Evolutionary conservation across 768 basidiomycete genomes (phyloP).

Genomic region (Podaxis sp.): DNA sequence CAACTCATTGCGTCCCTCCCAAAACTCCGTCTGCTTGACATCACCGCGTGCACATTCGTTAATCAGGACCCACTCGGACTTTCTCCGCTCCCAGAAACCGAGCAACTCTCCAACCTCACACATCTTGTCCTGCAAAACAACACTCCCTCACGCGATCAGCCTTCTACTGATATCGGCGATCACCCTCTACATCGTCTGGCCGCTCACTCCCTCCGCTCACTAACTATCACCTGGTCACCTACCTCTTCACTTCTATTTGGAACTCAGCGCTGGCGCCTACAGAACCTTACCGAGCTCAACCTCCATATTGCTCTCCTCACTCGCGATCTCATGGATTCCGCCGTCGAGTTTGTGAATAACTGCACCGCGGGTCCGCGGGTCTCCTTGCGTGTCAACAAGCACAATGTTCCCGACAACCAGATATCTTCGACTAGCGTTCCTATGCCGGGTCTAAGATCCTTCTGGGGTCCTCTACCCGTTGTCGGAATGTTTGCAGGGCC

Average conservation of each 20-base stretch:
- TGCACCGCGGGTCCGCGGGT: slow-evolving; percentile 20
- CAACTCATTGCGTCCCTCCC: slow-evolving; percentile 23
- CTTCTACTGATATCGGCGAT: slow-evolving; percentile 14
- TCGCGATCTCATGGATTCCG: slow-evolving; percentile 27
- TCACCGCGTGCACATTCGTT: slow-evolving; percentile 23
- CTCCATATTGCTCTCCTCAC: slow-evolving; percentile 25
- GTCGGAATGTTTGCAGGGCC: slow-evolving; percentile 19
- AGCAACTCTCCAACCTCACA: slow-evolving; percentile 13
- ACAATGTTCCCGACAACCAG: slow-evolving; percentile 27
- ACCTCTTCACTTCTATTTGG: slow-evolving; percentile 19
- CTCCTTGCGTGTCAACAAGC: slow-evolving; percentile 21
- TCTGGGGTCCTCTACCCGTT: slow-evolving; percentile 26
- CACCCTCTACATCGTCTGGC: slow-evolving; percentile 19
- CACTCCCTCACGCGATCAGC: slow-evolving; percentile 11
- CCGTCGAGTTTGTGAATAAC: slow-evolving; percentile 21
- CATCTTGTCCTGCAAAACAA: slow-evolving; percentile 16
- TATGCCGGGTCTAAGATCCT: slow-evolving; percentile 23
- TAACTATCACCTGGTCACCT: slow-evolving; percentile 18
- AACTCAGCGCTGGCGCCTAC: slow-evolving; percentile 17
- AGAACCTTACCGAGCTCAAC: slow-evolving; percentile 18
- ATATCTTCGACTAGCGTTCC: slow-evolving; percentile 21
- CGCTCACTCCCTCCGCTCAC: slow-evolving; percentile 13
- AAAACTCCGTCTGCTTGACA: slow-evolving; percentile 22
- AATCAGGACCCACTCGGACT: slow-evolving; percentile 11
- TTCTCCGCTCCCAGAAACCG: slow-evolving; percentile 2